Evolutionary conservation across 345 rosid species (phyloP).

Genomic region (Moricandia moricandioides): DNA sequence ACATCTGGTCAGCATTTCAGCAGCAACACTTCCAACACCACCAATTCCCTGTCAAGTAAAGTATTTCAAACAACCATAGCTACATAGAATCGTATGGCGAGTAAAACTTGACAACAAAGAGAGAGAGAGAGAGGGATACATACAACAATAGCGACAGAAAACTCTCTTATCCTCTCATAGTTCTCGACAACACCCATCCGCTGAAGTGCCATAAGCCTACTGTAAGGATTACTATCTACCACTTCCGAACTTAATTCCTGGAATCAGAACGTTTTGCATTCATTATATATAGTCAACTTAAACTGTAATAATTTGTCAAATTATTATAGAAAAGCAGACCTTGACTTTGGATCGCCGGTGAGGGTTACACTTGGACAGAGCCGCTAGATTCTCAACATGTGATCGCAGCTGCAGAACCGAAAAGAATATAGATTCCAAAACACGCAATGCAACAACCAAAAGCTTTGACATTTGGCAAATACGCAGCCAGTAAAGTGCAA

Average conservation of each 20-base stretch:
- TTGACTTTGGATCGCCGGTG: constrained; percentile 72
- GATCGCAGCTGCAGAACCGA: constrained; percentile 48
- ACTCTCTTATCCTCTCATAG: constrained; percentile 80
- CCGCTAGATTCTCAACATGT: constrained; percentile 51
- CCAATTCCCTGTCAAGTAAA: constrained; percentile 69
- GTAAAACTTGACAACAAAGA: constrained; percentile 15
- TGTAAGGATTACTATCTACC: constrained; percentile 94
- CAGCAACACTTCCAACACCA: constrained; percentile 98
- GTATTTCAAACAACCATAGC: no score
- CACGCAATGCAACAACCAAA: constrained; percentile 6
- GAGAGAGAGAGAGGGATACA: constrained; percentile 54
- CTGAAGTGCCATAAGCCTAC: constrained; percentile 99
- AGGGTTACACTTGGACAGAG: constrained; percentile 52
- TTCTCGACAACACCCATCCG: constrained; percentile 93
- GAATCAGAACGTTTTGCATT: not conserved
- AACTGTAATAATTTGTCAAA: not conserved
- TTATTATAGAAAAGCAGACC: constrained; percentile 39
- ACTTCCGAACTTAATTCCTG: constrained; percentile 98
- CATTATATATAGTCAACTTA: not conserved
- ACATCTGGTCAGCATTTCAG: constrained; percentile 98
- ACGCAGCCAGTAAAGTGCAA: not conserved
- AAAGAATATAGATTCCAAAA: not conserved
- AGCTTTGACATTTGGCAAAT: not conserved
- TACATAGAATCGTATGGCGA: no score
- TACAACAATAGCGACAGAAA: constrained; percentile 95